Evolutionary conservation across 768 basidiomycete species (phyloP).

Genomic region (Naematelia aurantialba): DNA sequence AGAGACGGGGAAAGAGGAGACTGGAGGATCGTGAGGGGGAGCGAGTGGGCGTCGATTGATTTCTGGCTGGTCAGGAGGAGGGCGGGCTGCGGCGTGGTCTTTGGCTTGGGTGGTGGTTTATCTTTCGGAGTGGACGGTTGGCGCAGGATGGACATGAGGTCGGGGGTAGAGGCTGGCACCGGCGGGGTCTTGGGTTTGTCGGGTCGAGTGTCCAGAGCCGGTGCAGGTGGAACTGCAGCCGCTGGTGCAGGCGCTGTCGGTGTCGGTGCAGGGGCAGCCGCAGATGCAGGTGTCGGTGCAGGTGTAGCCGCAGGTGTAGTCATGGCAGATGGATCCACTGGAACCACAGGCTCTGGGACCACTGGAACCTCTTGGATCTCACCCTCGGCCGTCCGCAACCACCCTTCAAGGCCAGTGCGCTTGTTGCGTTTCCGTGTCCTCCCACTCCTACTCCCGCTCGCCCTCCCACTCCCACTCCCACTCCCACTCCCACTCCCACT

Average conservation of each 20-base stretch:
- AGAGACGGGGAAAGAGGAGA: slow-evolving; percentile 42
- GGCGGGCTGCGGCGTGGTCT: slow-evolving; percentile 34
- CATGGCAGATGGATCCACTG: too few species aligned
- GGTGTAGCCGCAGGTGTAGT: background rate
- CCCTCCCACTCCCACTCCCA: too few species aligned
- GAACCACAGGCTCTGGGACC: too few species aligned
- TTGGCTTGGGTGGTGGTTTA: slow-evolving; percentile 4
- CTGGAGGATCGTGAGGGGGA: slow-evolving; percentile 35
- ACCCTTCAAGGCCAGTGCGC: slow-evolving; percentile 15
- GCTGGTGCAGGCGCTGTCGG: too few species aligned
- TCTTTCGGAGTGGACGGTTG: slow-evolving; percentile 10
- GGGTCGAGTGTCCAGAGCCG: background rate
- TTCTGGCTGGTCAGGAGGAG: slow-evolving; percentile 34
- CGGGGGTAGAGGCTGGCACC: background rate
- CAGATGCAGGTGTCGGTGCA: too few species aligned
- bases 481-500: too few species aligned
- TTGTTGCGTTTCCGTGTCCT: slow-evolving; percentile 25
- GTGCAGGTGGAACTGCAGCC: background rate
- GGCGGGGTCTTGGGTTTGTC: background rate
- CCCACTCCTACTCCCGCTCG: too few species aligned
- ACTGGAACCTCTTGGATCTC: background rate
- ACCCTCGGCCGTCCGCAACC: slow-evolving; percentile 13
- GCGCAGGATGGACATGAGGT: slow-evolving; percentile 17
- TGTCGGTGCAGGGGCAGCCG: too few species aligned
- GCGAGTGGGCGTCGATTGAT: slow-evolving; percentile 31